Conservation (phyloP, 2,329 filamentous ascomycete genomes). For the Fusarium zealandicum region DNA sequence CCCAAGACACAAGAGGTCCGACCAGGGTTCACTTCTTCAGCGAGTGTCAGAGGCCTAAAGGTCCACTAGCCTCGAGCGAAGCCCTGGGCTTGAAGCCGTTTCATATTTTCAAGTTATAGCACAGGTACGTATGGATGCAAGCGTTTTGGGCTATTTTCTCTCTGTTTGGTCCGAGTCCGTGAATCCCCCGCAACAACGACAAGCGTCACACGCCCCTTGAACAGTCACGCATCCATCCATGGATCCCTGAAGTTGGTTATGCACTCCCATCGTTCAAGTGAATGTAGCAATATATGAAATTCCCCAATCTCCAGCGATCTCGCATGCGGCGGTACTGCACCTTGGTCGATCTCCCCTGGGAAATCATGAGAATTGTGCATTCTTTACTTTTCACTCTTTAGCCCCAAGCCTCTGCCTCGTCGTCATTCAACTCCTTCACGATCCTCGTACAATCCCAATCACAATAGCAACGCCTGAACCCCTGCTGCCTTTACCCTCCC, state of each 20-base stretch:
- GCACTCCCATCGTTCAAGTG: conserved; percentile 20
- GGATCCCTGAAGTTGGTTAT: conserved; percentile 13
- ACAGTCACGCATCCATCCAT: not conserved
- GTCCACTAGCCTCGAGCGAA: conserved; percentile 29
- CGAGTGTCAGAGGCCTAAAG: conserved; percentile 23
- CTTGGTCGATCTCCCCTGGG: conserved; percentile 11
- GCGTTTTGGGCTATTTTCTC: not conserved
- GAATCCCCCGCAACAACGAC: not conserved
- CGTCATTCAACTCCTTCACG: not conserved
- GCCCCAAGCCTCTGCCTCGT: conserved; percentile 4
- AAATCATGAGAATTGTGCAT: conserved; percentile 14
- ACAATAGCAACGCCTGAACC: conserved; percentile 9
- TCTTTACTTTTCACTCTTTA: conserved; percentile 1
- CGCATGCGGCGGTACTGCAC: conserved; percentile 21
- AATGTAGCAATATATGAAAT: not conserved
- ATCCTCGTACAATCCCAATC: conserved; percentile 3
- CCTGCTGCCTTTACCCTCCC: conserved; percentile 30
- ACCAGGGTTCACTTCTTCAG: conserved; percentile 20
- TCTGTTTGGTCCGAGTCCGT: not conserved
- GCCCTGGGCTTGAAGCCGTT: conserved; percentile 31
- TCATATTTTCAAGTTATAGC: conserved; percentile 34
- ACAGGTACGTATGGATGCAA: conserved; percentile 27
- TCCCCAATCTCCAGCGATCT: conserved; percentile 18
- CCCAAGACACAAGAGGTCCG: conserved; percentile 16
- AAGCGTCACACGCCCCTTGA: conserved; percentile 11